phyloP scores from a whole-genome alignment of 2,329 filamentous ascomycete species.

The Fusarium sp. region DNA sequence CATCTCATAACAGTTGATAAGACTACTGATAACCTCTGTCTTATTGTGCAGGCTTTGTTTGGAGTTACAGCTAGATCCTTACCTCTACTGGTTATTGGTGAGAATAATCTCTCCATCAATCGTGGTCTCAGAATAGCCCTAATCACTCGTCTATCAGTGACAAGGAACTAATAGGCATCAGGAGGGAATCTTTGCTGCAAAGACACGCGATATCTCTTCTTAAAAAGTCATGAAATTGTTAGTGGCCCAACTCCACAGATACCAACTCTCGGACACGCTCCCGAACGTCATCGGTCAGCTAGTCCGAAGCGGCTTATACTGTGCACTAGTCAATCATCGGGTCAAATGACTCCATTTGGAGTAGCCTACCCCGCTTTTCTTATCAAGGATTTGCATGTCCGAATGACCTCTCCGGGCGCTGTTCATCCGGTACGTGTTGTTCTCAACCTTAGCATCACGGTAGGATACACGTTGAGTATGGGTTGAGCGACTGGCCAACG shows the following conservation, averaged over 20 bases:
- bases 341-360: neutral
- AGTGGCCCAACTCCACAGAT: neutral
- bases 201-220: neutral
- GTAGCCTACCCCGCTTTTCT: conserved; percentile 9
- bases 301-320: neutral
- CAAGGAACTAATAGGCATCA: neutral
- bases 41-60: too few relatives aligned
- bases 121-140: neutral
- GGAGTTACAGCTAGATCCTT: neutral
- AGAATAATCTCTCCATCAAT: neutral
- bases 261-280: neutral
- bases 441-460: neutral
- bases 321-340: neutral
- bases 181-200: neutral
- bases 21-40: neutral
- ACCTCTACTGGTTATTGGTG: neutral
- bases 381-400: conserved; percentile 11
- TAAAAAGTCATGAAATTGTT: neutral
- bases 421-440: neutral
- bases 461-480: neutral
- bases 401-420: neutral
- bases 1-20: neutral
- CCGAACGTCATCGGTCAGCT: neutral
- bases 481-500: neutral
- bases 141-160: neutral